Conservation (phyloP, 805 yeast genomes). For the Candida broadrunensis region DNA sequence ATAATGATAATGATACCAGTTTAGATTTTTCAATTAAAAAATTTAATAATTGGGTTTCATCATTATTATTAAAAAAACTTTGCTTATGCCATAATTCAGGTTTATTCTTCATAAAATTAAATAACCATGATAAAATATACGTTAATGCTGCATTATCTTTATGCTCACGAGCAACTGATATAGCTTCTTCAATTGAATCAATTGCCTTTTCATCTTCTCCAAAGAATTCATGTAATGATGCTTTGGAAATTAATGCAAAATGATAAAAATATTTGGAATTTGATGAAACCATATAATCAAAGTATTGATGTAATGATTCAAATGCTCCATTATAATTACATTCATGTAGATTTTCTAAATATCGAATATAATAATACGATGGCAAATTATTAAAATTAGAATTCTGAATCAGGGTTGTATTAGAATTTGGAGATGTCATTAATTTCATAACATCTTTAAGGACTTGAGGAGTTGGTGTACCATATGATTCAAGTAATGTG, state of each 20-base stretch:
- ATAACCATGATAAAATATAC: constrained; percentile 70
- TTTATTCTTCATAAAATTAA: constrained; percentile 62
- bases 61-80: constrained; percentile 42
- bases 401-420: constrained; percentile 31
- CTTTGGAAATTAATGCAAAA: constrained; percentile 70
- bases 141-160: constrained; percentile 72
- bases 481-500: constrained; percentile 47
- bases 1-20: constrained; percentile 45
- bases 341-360: constrained; percentile 54
- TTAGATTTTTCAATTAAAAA: constrained; percentile 57
- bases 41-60: constrained; percentile 64
- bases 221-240: constrained; percentile 67
- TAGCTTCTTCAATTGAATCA: constrained; percentile 81
- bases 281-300: constrained; percentile 73
- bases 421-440: constrained; percentile 46
- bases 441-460: constrained; percentile 39
- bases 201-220: constrained; percentile 67
- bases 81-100: constrained; percentile 53
- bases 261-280: constrained; percentile 67
- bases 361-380: constrained; percentile 53
- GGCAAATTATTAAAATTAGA: constrained; percentile 27
- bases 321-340: constrained; percentile 62
- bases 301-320: constrained; percentile 53
- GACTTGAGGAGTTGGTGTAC: constrained; percentile 46
- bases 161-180: constrained; percentile 82